phyloP scores from a whole-genome alignment of 148 eudicot species.

The Fallopia convolvulus region DNA sequence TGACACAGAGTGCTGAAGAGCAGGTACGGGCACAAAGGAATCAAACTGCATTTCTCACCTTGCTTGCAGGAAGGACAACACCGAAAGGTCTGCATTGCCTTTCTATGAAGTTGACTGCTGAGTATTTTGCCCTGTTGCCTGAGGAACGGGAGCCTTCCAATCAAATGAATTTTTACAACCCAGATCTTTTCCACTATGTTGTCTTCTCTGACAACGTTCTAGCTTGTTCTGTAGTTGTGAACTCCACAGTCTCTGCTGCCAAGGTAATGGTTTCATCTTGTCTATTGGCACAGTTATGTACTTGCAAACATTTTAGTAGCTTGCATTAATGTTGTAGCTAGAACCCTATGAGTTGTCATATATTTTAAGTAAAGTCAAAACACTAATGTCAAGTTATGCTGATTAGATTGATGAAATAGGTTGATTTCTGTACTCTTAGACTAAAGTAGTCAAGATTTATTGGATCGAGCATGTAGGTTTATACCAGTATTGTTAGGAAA shows the following conservation, averaged over 20 bases:
- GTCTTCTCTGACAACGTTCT: slow-evolving; percentile 87
- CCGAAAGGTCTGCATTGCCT: slow-evolving; percentile 97
- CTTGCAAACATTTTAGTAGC: neutral
- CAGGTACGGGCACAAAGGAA: slow-evolving; percentile 50
- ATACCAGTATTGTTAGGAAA: neutral
- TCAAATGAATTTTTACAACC: slow-evolving; percentile 39
- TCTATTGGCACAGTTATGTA: neutral
- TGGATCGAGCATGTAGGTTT: neutral
- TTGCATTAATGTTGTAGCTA: neutral
- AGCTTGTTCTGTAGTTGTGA: slow-evolving; percentile 87
- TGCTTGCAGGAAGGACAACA: slow-evolving; percentile 87
- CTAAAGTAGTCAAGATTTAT: neutral
- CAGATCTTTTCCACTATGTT: slow-evolving; percentile 63
- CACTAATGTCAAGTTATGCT: neutral
- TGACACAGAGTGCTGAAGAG: slow-evolving; percentile 81
- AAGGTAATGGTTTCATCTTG: slow-evolving; percentile 33
- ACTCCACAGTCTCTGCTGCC: slow-evolving; percentile 75
- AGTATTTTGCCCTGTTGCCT: slow-evolving; percentile 53
- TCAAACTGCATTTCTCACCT: slow-evolving; percentile 56
- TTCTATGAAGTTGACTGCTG: slow-evolving; percentile 82
- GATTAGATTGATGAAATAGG: neutral
- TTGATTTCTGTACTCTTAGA: neutral
- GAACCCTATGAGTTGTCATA: neutral
- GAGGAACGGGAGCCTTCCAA: slow-evolving; percentile 46
- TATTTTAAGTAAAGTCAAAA: neutral